Evolutionary conservation across 2,329 filamentous ascomycete genomes (phyloP).

Genomic region (Dactylellina cionopaga): DNA sequence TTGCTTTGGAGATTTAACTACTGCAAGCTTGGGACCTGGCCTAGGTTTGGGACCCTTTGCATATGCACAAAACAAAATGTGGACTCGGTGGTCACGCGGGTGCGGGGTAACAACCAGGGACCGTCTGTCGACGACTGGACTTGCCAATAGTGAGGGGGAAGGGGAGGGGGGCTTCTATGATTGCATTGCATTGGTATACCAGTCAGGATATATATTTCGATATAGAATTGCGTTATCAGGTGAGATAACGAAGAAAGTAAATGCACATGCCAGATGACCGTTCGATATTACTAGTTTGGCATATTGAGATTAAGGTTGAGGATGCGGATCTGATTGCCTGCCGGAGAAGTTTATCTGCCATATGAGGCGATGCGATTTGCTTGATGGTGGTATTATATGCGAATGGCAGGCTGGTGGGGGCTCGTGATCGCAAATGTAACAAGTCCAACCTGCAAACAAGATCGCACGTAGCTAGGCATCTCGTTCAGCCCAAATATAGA

Average conservation of each 20-base stretch:
- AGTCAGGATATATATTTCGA: background rate
- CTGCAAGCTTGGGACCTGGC: conserved; percentile 8
- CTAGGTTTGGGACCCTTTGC: conserved; percentile 33
- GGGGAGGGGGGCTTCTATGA: background rate
- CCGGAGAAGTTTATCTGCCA: background rate
- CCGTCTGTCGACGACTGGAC: too few species aligned
- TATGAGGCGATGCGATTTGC: too few species aligned
- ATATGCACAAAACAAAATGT: conserved; percentile 25
- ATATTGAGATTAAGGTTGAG: too few species aligned
- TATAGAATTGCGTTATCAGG: conserved; percentile 28
- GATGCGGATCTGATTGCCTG: too few species aligned
- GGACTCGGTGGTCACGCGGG: conserved; percentile 42
- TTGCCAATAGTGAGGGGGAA: too few species aligned
- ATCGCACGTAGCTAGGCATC: too few species aligned
- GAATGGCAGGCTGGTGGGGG: background rate
- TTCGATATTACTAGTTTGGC: too few species aligned
- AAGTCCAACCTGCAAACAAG: too few species aligned
- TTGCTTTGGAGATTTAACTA: conserved; percentile 12
- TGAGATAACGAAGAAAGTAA: conserved; percentile 15
- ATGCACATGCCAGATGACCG: conserved; percentile 14
- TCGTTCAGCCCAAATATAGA: too few species aligned
- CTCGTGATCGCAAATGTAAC: conserved; percentile 10
- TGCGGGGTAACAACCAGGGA: conserved; percentile 27
- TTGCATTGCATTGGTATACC: background rate
- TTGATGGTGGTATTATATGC: too few species aligned